Evolutionary conservation across 192 early-diverging fungal genomes (phyloP).

Genomic region (Irineochytrium annulatum): DNA sequence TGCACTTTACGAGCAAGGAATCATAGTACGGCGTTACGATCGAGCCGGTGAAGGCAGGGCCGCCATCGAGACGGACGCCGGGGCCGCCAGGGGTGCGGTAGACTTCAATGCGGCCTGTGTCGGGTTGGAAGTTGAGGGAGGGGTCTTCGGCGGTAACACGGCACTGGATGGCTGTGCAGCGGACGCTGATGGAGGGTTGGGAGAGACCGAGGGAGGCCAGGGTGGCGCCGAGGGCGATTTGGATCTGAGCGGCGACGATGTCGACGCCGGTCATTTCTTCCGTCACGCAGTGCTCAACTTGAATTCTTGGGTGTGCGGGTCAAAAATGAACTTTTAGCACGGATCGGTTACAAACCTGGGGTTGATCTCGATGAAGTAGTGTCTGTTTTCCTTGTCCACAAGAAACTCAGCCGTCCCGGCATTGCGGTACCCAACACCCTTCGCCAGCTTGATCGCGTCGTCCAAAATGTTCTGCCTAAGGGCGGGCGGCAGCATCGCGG

Average conservation of each 20-base stretch:
- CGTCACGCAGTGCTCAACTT: constrained; percentile 98
- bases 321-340: not conserved
- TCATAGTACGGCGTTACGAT: constrained; percentile 95
- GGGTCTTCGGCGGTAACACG: constrained; percentile 97
- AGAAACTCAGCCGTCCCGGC: constrained; percentile 98
- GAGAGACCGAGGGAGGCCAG: constrained; percentile 73
- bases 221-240: constrained; percentile 85
- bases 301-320: constrained; percentile 50
- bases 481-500: constrained; percentile 26
- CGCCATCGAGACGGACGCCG: constrained; percentile 49
- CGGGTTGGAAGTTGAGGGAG: constrained; percentile 88
- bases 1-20: constrained; percentile 87
- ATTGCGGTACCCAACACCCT: constrained; percentile 84
- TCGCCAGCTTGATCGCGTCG: constrained; percentile 90
- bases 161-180: constrained; percentile 90
- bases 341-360: constrained; percentile 51
- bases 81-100: constrained; percentile 86
- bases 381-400: constrained; percentile 75
- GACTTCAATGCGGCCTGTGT: constrained; percentile 92
- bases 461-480: constrained; percentile 74
- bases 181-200: constrained; percentile 74
- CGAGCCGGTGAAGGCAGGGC: constrained; percentile 84
- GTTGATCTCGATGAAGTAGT: constrained; percentile 99
- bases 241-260: constrained; percentile 88
- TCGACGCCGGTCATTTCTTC: constrained; percentile 97